Evolutionary conservation across 129 eudicot species (phyloP).

Genomic region (Chrysanthemum seticuspe): DNA sequence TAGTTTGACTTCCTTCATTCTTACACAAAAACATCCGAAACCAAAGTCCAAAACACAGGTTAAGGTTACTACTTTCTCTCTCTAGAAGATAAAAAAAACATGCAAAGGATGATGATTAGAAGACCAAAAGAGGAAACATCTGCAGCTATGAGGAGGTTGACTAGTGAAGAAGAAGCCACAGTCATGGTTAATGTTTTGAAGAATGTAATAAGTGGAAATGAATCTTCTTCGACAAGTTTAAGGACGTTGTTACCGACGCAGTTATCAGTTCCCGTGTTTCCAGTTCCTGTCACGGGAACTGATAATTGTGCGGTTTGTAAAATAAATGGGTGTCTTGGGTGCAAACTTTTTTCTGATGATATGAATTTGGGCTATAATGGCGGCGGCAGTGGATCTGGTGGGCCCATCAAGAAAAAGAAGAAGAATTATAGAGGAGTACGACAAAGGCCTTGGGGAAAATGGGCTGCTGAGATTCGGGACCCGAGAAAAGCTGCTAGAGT

Average conservation of each 20-base stretch:
- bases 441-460: constrained; percentile 82
- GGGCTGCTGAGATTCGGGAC: constrained; percentile 84
- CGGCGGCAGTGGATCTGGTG: neutral
- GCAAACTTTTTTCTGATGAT: constrained; percentile 40
- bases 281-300: constrained; percentile 28
- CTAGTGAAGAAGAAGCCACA: constrained; percentile 43
- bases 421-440: constrained; percentile 81
- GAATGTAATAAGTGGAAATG: constrained; percentile 51
- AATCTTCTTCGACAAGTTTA: constrained; percentile 4
- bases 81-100: constrained; percentile 13
- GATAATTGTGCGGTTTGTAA: constrained; percentile 50
- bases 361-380: constrained; percentile 18
- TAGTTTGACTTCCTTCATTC: constrained; percentile 23
- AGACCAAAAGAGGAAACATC: constrained; percentile 17
- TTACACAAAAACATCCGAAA: neutral
- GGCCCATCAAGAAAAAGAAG: constrained; percentile 54
- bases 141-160: constrained; percentile 30
- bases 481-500: constrained; percentile 69
- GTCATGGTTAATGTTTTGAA: constrained; percentile 59
- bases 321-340: constrained; percentile 71
- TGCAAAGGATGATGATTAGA: constrained; percentile 37
- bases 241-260: neutral
- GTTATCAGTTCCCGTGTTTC: neutral
- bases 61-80: constrained; percentile 21
- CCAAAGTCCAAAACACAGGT: neutral